phyloP scores from a whole-genome alignment of 2,329 filamentous ascomycete species.

The Aspergillus costaricaensis region DNA sequence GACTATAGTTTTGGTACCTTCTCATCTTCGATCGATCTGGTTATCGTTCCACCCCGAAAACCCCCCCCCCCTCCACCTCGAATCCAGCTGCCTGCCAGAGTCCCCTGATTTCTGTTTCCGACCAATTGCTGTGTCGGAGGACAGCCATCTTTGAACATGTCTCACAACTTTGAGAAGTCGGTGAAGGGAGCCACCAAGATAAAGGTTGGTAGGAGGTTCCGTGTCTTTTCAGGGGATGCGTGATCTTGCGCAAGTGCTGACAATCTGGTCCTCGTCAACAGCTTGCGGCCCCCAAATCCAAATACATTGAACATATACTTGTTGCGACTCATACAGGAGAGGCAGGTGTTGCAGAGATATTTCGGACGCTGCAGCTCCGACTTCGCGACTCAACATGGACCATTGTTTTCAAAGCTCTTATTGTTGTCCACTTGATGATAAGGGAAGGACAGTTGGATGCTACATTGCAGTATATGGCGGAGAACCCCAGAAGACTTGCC shows the following conservation, averaged over 20 bases:
- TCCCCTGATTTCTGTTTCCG: slow-evolving; percentile 17
- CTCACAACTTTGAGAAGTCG: slow-evolving; percentile 88
- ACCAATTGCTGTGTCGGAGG: slow-evolving; percentile 12
- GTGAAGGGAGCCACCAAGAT: slow-evolving; percentile 99
- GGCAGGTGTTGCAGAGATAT: slow-evolving; percentile 92
- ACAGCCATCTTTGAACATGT: slow-evolving; percentile 29
- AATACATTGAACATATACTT: slow-evolving; percentile 98
- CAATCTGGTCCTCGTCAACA: slow-evolving; percentile 42
- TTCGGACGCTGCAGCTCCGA: slow-evolving; percentile 83
- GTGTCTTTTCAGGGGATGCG: background rate
- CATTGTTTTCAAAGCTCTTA: slow-evolving; percentile 97
- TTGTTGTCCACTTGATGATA: slow-evolving; percentile 96
- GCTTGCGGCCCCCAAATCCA: slow-evolving; percentile 95
- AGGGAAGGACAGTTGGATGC: slow-evolving; percentile 88
- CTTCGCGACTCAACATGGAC: slow-evolving; percentile 98
- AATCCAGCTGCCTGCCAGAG: slow-evolving; percentile 7
- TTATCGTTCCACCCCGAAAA: background rate
- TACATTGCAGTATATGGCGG: slow-evolving; percentile 79
- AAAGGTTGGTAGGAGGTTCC: slow-evolving; percentile 63
- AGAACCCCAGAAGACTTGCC: slow-evolving; percentile 78
- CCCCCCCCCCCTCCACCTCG: background rate
- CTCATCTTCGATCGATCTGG: background rate
- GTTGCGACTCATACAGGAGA: slow-evolving; percentile 93
- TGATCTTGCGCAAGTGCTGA: slow-evolving; percentile 15
- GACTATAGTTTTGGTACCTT: slow-evolving; percentile 15